Base-by-base conservation (phyloP, 2,329 filamentous ascomycete species). In the Aspergillus fumigatiaffinis region DNA sequence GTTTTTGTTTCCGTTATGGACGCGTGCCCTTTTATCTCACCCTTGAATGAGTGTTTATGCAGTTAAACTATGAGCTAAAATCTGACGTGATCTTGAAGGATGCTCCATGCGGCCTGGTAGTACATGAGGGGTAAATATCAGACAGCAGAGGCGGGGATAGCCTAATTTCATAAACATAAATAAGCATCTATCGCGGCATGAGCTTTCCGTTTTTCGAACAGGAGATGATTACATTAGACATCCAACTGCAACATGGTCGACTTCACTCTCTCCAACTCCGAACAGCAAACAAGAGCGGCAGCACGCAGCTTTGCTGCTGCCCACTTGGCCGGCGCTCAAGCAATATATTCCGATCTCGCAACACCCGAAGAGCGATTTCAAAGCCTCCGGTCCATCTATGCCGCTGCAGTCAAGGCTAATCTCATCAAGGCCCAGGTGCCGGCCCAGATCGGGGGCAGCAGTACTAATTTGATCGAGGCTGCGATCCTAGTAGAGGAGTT, bases 401-500 rank as follows among this genome's bases (percentile, higher is more conserved):
- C 68, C 3, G 68, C 71, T 28, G 80, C 78, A 4, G 75, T 78
- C 4, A 58, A 68, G 5, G 74, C 71, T 1, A 81, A 80, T 0
- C 61, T 82, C 3, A 70, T 84, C 64, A 79, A 78, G 61, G 77
- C 74, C 9, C 77, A 82, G 54, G 69, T 84, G 7, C 73, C 80
- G 1, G 65, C 71, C 3, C 52, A 70, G 1, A 69, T 82, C 5
- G 82, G 82, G 29, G 83, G 82, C 17, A 72, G 63, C 1, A 76
- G 73, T 4, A 74, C 72, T 0, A 74, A 71, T 8, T 69, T 84
- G 0, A 56, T 82, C 6, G 80, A 84, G 52, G 75, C 79, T 0
- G 76, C 79, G 0, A 75, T 84, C 44, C 60, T 82, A 14, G 76
- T 83, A 0, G 82, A 84, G 61, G 81, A 84, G 59, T 74, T 81